Base-by-base conservation (phyloP, 306 rosid genomes). In the Corylus heterophylla region DNA sequence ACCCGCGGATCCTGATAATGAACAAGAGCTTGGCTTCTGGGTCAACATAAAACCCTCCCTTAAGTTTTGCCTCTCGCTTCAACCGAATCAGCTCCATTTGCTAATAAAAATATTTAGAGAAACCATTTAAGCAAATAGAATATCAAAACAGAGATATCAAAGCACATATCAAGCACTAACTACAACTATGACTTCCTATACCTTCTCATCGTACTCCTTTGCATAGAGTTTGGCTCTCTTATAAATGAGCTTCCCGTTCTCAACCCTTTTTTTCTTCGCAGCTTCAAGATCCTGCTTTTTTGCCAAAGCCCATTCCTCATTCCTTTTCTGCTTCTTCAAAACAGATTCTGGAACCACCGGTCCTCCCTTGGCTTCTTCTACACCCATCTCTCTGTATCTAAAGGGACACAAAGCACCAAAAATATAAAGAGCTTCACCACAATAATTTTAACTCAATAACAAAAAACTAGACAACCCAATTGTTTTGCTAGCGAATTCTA, bases 1-100 rank as follows among this genome's bases (percentile, higher is more conserved):
- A 91, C 98, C 96, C 97, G 22, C 94, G 92, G 80, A 91, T 93
- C 79, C 97, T 83, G 81, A 88, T 64, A 27, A 93, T 91, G 86
- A 91, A 93, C 87, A 89, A 74, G 13, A 93, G 91, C 83, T 89
- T 93, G 76, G 93, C 94, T 78, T 91, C 94, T 0, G 98, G 94
- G 16, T 87, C 73, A 2, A 93, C 98, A 77, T 91, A 88, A 79
- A 93, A 93, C 29, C 98, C 94, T 37, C 93, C 98, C 83, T 87
- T 91, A n/a, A 93, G 88, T 78, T 87, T 93, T 2, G 97, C 98
- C 74, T 93, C 96, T 45, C 96, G 93, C 86, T 93, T 93, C 85
- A 93, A 81, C 13, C 76, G 76, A 74, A 93, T 85, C 75, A 93
- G 51, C 86, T 89, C 91, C 82, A 88, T 89, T 79, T 91, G 86